Base-by-base conservation (phyloP, 2,329 filamentous ascomycete genomes). In the Cercospora sp. region DNA sequence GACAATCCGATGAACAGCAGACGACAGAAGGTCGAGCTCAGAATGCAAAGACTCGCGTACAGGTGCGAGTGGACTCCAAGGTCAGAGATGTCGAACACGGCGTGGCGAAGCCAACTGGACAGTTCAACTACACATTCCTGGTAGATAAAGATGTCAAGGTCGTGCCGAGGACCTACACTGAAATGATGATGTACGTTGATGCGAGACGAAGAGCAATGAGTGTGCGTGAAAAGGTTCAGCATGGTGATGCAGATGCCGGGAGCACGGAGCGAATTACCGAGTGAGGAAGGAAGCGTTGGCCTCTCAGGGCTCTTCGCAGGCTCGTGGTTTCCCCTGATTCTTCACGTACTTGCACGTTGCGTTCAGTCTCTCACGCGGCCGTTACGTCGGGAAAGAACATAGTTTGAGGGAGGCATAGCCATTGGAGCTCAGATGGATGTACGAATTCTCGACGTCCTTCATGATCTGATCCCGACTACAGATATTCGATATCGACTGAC, bases 81-180 rank as follows among this genome's bases (percentile, higher is more conserved):
- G 90, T 92, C 13, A 82, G 89, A 21, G 87, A 92, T 74, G 88
- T 92, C 32, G 89, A 91, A 79, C 89, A 91, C 74, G 89, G 88
- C 5, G 84, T 85, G 60, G 86, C 87, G 26, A 89, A 87, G 74
- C 86, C 89, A 2, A 92, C 90, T 0, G 90, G 90, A 4, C 89
- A 90, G 73, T 92, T 93, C 81, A 91, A 91, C 74, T 92, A 92
- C 76, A 92, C 90, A 0, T 91, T 91, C 76, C 83, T 85, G 64
- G 88, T 91, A 2, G 85, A 88, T 65, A 86, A 84, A 74, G 85
- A 89, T 72, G 82, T 91, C 57, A 85, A 87, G 73, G 86, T 91
- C 21, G 87, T 91, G 82, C 90, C 90, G 3, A 82, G 84, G 76
- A 86, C 83, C 12, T 90, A 89, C 73, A 82, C 84, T 1, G 87